Evolutionary conservation across 129 eudicot species (phyloP).

Genomic region (Flaveria ramosissima): DNA sequence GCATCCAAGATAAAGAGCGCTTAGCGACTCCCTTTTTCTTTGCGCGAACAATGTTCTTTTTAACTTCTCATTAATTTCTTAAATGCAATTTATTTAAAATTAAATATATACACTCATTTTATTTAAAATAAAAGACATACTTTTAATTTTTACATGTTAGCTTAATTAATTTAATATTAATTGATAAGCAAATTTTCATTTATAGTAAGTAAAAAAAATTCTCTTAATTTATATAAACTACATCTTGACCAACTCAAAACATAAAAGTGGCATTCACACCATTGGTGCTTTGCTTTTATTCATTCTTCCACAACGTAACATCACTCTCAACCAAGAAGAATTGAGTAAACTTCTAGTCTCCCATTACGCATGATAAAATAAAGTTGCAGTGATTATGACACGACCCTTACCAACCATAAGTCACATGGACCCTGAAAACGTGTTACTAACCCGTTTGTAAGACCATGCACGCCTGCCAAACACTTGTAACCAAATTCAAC

Average conservation of each 20-base stretch:
- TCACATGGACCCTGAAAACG: constrained; percentile 28
- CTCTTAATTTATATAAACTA: too few species aligned
- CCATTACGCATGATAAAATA: constrained; percentile 33
- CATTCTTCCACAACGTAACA: constrained; percentile 33
- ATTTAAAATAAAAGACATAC: too few species aligned
- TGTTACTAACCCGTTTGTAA: constrained; percentile 13
- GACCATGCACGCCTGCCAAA: not conserved
- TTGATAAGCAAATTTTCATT: too few species aligned
- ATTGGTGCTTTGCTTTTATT: constrained; percentile 24
- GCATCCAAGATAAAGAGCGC: too few species aligned
- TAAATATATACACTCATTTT: too few species aligned
- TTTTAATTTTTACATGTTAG: too few species aligned
- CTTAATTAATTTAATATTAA: too few species aligned
- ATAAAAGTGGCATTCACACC: not conserved
- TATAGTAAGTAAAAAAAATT: too few species aligned
- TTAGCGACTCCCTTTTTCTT: too few species aligned
- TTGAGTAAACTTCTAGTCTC: constrained; percentile 22
- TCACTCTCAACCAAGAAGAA: constrained; percentile 28
- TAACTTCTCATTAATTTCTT: too few species aligned
- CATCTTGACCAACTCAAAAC: not conserved
- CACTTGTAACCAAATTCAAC: not conserved
- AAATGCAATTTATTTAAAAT: too few species aligned
- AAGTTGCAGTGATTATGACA: constrained; percentile 24
- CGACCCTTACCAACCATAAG: constrained; percentile 24
- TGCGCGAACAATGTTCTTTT: too few species aligned